These are phyloP conservation scores for Ogataea chonburiensis DNA, from an alignment of 805 yeast species.

Conservation along the genomic window DNA sequence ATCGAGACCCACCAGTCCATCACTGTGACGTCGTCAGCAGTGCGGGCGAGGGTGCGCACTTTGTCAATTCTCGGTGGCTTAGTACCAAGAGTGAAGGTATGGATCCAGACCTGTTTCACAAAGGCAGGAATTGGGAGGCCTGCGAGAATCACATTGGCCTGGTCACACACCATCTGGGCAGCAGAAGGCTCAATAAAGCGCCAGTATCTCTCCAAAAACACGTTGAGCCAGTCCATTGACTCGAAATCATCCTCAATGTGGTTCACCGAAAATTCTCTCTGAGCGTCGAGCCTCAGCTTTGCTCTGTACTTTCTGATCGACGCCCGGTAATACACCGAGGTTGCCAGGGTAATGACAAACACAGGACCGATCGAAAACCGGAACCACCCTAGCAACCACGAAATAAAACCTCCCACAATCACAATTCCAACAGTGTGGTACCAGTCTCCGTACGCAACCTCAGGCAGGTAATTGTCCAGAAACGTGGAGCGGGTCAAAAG, in stretches of 20 bases:
- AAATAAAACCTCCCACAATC: constrained; percentile 62
- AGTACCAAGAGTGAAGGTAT: constrained; percentile 87
- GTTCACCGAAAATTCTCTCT: constrained; percentile 79
- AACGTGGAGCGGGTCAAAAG: constrained; percentile 67
- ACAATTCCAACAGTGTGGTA: constrained; percentile 82
- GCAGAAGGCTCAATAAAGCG: constrained; percentile 83
- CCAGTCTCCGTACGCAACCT: constrained; percentile 89
- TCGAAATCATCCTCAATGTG: constrained; percentile 87
- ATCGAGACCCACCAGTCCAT: constrained; percentile 97
- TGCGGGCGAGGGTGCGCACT: constrained; percentile 86
- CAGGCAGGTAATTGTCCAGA: constrained; percentile 74
- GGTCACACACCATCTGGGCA: constrained; percentile 80
- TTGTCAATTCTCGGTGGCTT: constrained; percentile 92
- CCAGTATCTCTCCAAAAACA: constrained; percentile 91
- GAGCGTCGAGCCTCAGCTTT: constrained; percentile 71
- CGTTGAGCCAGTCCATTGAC: constrained; percentile 93
- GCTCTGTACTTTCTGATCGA: constrained; percentile 79
- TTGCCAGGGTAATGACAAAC: constrained; percentile 63
- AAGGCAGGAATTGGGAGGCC: constrained; percentile 79
- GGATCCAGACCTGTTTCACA: constrained; percentile 79
- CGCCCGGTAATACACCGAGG: constrained; percentile 74
- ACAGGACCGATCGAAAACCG: constrained; percentile 78
- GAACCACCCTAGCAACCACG: constrained; percentile 79
- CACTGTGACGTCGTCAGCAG: constrained; percentile 89
- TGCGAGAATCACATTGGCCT: constrained; percentile 80